Percentiles rank a stretch among this genome's conserved stretches.
Evolutionary conservation across 1,284 basidiomycete genomes (phyloP).

Genomic region (Ustilago loliicola): DNA sequence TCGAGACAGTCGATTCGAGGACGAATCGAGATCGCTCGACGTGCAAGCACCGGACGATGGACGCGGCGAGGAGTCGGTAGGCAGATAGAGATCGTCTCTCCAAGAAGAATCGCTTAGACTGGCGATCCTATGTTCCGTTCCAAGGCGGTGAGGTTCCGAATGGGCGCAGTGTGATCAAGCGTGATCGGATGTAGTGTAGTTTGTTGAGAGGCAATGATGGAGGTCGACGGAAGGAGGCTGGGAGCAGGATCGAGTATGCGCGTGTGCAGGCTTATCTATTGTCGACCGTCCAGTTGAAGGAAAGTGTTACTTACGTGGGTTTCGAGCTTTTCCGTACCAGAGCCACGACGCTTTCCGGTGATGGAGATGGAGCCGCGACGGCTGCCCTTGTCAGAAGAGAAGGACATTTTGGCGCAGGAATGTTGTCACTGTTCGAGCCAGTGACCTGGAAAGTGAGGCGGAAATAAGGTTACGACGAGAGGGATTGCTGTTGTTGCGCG

Average conservation of each 20-base stretch:
- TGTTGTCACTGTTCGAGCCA: background rate
- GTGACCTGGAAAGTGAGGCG: background rate
- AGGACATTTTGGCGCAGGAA: slow-evolving; percentile 29
- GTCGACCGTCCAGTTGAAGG: background rate
- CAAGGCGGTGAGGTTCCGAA: no score
- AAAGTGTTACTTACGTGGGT: slow-evolving; percentile 50
- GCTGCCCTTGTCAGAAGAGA: slow-evolving; percentile 44
- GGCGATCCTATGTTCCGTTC: no score
- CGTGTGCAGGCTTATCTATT: slow-evolving; percentile 1
- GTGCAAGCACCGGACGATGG: no score
- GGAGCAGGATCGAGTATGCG: background rate
- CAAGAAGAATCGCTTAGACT: no score
- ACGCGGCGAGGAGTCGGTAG: background rate
- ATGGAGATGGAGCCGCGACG: slow-evolving; percentile 53
- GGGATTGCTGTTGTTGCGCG: background rate
- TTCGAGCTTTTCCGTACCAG: slow-evolving; percentile 62
- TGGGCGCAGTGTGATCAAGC: background rate
- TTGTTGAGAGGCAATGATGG: background rate
- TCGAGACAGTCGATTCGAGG: no score
- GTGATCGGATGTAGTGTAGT: no score
- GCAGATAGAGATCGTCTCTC: no score
- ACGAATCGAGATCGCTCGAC: no score
- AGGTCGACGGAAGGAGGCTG: background rate
- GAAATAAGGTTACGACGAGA: background rate
- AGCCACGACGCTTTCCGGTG: slow-evolving; percentile 55